Percentiles rank a stretch among this genome's conserved stretches.
Conservation (phyloP, 345 rosid genomes). For the Syzygium oleosum region DNA sequence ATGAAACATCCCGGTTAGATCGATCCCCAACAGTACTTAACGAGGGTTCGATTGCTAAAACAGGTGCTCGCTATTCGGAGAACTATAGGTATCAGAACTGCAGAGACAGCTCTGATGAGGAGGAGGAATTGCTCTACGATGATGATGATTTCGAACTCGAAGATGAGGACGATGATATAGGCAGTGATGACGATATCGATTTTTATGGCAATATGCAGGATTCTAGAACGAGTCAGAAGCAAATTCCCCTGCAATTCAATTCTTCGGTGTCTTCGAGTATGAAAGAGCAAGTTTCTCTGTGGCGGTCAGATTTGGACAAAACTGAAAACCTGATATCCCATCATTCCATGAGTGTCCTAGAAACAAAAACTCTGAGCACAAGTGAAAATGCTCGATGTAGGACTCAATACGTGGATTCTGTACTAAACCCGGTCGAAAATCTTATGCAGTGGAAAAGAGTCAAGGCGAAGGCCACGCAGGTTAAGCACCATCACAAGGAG, state of each 20-base stretch:
- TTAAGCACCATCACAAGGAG: constrained; percentile 45
- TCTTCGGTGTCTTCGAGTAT: constrained; percentile 7
- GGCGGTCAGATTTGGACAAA: not conserved
- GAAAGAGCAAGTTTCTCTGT: not conserved
- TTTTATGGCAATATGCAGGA: not conserved
- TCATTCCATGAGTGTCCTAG: constrained; percentile 2
- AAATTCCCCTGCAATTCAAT: constrained; percentile 4
- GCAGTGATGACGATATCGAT: constrained; percentile 5
- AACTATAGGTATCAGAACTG: constrained; percentile 60
- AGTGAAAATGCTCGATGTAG: constrained; percentile 31
- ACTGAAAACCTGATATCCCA: not conserved
- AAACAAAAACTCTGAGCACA: constrained; percentile 2
- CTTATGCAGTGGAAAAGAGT: constrained; percentile 74
- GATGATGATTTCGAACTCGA: constrained; percentile 53
- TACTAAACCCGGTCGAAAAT: constrained; percentile 76
- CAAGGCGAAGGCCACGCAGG: constrained; percentile 46
- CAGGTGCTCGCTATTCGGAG: constrained; percentile 19
- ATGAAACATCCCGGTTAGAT: not conserved
- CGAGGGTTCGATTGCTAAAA: constrained; percentile 4
- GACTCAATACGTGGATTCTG: constrained; percentile 38
- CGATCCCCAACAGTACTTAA: not conserved
- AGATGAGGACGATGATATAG: constrained; percentile 18
- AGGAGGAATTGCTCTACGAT: constrained; percentile 32
- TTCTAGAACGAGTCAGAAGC: not conserved
- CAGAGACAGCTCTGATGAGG: constrained; percentile 55